phyloP scores from a whole-genome alignment of 345 rosid genomes.

The Fremontodendron californicum region DNA sequence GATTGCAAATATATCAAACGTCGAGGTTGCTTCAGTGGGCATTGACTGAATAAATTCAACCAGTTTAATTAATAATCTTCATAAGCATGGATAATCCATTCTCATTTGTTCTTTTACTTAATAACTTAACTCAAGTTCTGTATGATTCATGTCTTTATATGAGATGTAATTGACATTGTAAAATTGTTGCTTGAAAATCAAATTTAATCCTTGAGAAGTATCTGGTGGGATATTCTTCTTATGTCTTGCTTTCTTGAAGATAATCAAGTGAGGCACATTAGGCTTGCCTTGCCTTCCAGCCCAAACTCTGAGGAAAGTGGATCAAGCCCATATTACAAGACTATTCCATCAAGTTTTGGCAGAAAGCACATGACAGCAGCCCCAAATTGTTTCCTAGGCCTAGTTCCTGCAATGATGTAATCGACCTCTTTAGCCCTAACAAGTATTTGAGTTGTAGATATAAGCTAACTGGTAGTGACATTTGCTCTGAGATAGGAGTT shows the following conservation, averaged over 20 bases:
- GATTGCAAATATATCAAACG: neutral
- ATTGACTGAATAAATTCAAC: neutral
- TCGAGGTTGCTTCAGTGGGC: neutral
- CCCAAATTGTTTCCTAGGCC: neutral
- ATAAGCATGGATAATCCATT: neutral
- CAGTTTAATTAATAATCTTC: neutral
- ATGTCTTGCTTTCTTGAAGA: neutral
- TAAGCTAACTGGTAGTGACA: neutral
- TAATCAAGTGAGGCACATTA: neutral
- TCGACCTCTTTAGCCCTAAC: neutral
- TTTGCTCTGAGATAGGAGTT: neutral
- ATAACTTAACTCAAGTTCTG: neutral
- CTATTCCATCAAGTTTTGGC: neutral
- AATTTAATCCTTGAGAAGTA: neutral
- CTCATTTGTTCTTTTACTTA: neutral
- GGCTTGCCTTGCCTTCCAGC: neutral
- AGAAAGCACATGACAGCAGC: neutral
- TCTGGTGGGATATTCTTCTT: neutral
- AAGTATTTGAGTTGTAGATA: neutral
- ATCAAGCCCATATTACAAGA: neutral
- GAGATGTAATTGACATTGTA: neutral
- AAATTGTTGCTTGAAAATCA: neutral
- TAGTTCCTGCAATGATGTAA: neutral
- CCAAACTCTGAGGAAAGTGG: neutral
- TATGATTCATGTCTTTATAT: neutral